These are phyloP conservation scores for Ceratobasidium sp. DNA, from an alignment of 1,284 basidiomycete genomes.

Conservation along the genomic window DNA sequence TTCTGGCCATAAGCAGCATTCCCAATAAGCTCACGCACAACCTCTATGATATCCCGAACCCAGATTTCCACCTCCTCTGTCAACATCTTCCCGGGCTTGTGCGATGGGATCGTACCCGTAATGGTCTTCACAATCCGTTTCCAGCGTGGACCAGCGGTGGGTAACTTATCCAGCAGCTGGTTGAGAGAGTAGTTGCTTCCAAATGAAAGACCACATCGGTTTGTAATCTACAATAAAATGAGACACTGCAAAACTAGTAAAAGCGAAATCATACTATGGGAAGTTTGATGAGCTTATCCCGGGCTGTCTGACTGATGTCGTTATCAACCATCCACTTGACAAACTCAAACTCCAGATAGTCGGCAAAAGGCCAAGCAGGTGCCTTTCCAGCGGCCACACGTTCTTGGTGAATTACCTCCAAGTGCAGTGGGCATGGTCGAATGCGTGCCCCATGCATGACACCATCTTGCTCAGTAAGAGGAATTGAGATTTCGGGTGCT, in stretches of 20 bases:
- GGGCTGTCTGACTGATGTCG: conserved; percentile 1
- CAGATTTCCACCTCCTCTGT: not conserved
- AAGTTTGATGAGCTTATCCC: conserved; percentile 7
- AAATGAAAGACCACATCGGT: not conserved
- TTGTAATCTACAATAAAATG: not conserved
- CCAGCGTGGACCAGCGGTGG: conserved; percentile 11
- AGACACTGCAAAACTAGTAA: not conserved
- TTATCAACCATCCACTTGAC: conserved; percentile 8
- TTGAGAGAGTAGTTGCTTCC: conserved; percentile 8
- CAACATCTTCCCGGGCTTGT: not conserved
- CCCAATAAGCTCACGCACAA: conserved; percentile 21
- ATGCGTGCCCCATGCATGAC: not conserved
- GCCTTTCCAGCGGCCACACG: not conserved
- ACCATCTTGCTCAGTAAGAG: too few relatives aligned
- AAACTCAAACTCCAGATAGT: conserved; percentile 13
- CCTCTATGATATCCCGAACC: conserved; percentile 15
- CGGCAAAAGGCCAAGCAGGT: conserved; percentile 9
- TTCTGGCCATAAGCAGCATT: not conserved
- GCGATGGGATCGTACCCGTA: not conserved
- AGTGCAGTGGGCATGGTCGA: not conserved
- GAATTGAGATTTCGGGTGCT: not conserved
- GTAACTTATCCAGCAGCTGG: conserved; percentile 14
- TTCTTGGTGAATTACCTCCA: not conserved
- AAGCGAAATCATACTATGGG: not conserved
- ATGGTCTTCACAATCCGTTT: not conserved